Conservation (phyloP, 208 protist genomes). For the Phytomonas sp. region DNA sequence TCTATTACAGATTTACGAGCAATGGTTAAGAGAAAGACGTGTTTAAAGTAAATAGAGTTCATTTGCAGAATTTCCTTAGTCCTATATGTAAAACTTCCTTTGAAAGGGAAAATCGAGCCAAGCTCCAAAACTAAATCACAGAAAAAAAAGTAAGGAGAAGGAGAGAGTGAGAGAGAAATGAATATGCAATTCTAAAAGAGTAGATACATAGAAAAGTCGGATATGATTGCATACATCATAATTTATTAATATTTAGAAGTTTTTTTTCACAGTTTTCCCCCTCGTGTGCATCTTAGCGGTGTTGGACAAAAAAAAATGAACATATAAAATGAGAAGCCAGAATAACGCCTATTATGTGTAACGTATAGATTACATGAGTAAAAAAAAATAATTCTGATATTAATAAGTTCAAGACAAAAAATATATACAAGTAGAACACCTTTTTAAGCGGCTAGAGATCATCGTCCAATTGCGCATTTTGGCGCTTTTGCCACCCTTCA, state of each 20-base stretch:
- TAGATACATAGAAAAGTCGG: neutral
- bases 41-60: neutral
- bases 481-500: conserved; percentile 27
- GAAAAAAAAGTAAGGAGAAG: conserved; percentile 6
- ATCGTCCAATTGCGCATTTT: conserved; percentile 21
- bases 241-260: neutral
- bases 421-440: neutral
- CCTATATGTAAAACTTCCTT: neutral
- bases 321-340: neutral
- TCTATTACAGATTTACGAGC: conserved; percentile 1
- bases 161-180: neutral
- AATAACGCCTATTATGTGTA: conserved; percentile 1
- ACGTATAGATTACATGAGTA: conserved; percentile 5
- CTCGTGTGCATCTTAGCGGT: neutral
- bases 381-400: neutral
- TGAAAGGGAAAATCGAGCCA: neutral
- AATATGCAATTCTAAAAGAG: neutral
- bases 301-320: neutral
- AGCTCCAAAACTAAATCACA: neutral
- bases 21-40: conserved; percentile 1
- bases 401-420: conserved; percentile 3
- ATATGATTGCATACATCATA: neutral
- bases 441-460: conserved; percentile 28
- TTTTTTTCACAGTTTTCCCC: neutral
- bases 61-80: neutral